Base-by-base conservation (phyloP, 805 yeast genomes). In the Suhomyces emberorum region DNA sequence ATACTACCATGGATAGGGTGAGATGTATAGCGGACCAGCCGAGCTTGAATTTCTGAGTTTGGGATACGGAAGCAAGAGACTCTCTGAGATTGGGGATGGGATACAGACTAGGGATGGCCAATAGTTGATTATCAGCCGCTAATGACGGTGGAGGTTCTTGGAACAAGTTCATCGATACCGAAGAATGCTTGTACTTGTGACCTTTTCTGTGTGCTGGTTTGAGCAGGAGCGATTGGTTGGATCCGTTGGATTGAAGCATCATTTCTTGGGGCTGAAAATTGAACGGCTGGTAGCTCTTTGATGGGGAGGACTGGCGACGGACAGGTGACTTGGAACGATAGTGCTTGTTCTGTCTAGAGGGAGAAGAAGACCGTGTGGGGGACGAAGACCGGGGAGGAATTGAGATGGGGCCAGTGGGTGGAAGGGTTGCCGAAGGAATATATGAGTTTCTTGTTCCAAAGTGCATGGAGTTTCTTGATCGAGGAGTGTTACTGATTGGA, bases 151-250 rank as follows among this genome's bases (percentile, higher is more conserved):
- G 83, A 1, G 97, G 96, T 53, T 91, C 97, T 59, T 87, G 96
- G 57, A 93, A 91, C 56, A 91, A 74, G 58, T 91, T 89, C 93
- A 91, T 84, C 4, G 96, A 88, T 4, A 91, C 96, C 7, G 96
- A 88, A 3, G 97, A 88, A 59, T 91, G 98, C 57, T 91, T 91
- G 57, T 91, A 91, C 48, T 91, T 76, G 60, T 91, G 98, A 5
- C 98, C 98, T 48, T 89, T 79, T 69, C 98, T 80, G 50, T 80
- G 86, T 0, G 84, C 79, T 1, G 88, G 77, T 51, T 65, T 73
- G 20, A 61, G 56, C 36, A 48, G 54, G 9, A 65, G 59, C 20
- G 55, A 47, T 15, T 35, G 46, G 24, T 32, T 40, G 7, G 60
- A 49, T 11, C 48, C 46, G 35, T 59, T 56, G 23, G 43, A 46